Evolutionary conservation across 352 stramenopile genomes (phyloP).

Genomic region (Saprolegnia diclina): DNA sequence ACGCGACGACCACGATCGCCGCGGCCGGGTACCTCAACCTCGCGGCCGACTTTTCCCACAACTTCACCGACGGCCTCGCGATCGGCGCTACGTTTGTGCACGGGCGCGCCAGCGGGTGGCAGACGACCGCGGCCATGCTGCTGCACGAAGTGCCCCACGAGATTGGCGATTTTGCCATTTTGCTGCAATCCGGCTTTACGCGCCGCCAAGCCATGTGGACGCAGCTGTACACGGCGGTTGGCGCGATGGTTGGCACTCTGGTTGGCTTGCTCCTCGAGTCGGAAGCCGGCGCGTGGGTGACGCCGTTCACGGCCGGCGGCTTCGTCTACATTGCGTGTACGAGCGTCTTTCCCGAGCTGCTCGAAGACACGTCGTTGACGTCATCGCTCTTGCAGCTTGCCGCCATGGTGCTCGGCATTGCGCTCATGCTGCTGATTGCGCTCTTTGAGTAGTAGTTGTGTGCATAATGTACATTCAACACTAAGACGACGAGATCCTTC

Average conservation of each 20-base stretch:
- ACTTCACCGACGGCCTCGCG: conserved; percentile 91
- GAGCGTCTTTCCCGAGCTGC: conserved; percentile 87
- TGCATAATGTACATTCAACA: not conserved
- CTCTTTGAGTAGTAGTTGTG: conserved; percentile 44
- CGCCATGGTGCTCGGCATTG: conserved; percentile 63
- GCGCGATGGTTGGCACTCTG: conserved; percentile 85
- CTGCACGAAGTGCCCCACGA: conserved; percentile 90
- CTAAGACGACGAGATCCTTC: too few relatives aligned
- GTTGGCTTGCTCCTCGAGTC: conserved; percentile 77
- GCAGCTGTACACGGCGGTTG: conserved; percentile 88
- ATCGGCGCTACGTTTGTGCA: conserved; percentile 87
- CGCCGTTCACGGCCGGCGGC: conserved; percentile 78
- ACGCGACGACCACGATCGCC: conserved; percentile 37
- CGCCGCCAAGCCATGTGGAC: conserved; percentile 85
- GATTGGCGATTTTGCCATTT: conserved; percentile 89
- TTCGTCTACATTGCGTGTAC: conserved; percentile 92
- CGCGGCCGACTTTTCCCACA: conserved; percentile 87
- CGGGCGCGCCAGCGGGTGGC: conserved; percentile 57
- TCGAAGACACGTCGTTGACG: conserved; percentile 74
- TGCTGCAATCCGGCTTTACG: conserved; percentile 87
- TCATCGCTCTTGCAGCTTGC: conserved; percentile 65
- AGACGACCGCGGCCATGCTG: conserved; percentile 83
- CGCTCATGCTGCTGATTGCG: conserved; percentile 74
- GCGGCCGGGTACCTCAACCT: conserved; percentile 88
- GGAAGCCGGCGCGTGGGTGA: conserved; percentile 71